Evolutionary conservation across 2,329 filamentous ascomycete species (phyloP), one percentile per base, ranked within the genome.

Genomic region (Aureobasidium mangrovei): DNA sequence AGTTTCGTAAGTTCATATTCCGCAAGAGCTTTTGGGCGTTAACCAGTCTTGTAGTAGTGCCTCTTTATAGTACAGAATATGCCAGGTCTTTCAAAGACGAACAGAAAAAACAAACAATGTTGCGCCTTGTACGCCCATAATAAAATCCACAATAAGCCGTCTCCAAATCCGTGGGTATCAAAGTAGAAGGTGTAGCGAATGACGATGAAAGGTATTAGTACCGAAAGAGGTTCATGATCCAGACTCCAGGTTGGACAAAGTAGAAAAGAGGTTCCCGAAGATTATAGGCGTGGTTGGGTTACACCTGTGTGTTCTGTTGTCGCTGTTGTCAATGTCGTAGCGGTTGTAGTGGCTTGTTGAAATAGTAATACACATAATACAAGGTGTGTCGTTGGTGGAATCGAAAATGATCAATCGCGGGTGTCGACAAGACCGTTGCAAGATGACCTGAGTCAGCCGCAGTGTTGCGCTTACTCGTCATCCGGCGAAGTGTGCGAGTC

Each of bases 401-500:
- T 33, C 10, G 27, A 31, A 33, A 26, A 8, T 18, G 31, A 6
- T 53, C 26, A 12, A 4, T 26, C 10, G 32, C 33, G 5, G 18
- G 9, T 31, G 43, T 31, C 5, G 32, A 43, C n/a, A 26, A 39
- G 28, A n/a, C 18, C 18, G 18, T 18, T 18, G 18, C 18, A 18
- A 18, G 18, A 18, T 18, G 18, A 18, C 31, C 5, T 33, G 24
- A 42, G 38, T 53, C 43, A 41, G 49, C 33, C 24, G 26, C 39
- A 33, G 32, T 38, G 35, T 31, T 26, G 24, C 38, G 46, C 53
- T 65, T 63, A 72, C 45, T 65, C 67, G 48, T 77, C 75, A 35
- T 76, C 74, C 4, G 74, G 74, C 3, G 75, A 77, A 29, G 73
- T 66, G 56, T 74, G 72, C 38, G 68, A 66, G 58, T 63, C 65